phyloP scores from a whole-genome alignment of 169 alveolate genomes.

The Plasmodium billcollinsi region DNA sequence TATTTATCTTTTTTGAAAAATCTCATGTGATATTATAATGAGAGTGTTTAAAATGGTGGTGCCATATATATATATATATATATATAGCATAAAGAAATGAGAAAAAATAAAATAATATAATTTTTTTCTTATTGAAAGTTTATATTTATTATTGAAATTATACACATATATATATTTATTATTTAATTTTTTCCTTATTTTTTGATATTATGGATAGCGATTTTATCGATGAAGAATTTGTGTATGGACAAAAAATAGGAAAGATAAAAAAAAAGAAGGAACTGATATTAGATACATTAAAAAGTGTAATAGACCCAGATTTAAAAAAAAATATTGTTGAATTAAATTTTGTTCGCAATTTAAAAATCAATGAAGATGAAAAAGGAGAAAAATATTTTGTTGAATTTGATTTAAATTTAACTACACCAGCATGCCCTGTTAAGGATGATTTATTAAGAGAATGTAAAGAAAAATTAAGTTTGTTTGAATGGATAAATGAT shows the following conservation, averaged over 20 bases:
- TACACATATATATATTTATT: not conserved
- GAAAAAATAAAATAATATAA: too few relatives aligned
- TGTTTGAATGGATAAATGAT: constrained; percentile 80
- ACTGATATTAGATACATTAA: constrained; percentile 65
- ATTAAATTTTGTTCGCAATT: constrained; percentile 83
- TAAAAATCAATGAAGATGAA: constrained; percentile 76
- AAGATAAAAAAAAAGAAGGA: constrained; percentile 73
- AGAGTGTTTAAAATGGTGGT: too few relatives aligned
- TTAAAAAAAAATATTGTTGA: constrained; percentile 86
- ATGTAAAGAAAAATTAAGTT: constrained; percentile 69
- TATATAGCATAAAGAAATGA: too few relatives aligned
- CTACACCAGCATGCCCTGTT: constrained; percentile 91
- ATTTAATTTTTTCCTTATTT: not conserved
- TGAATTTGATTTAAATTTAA: constrained; percentile 82
- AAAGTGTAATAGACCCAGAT: constrained; percentile 87
- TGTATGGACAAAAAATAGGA: constrained; percentile 32
- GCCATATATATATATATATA: too few relatives aligned
- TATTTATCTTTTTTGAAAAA: too few relatives aligned
- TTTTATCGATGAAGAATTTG: constrained; percentile 69
- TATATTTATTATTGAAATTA: not conserved
- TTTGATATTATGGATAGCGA: constrained; percentile 58
- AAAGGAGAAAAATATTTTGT: constrained; percentile 64
- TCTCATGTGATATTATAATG: too few relatives aligned
- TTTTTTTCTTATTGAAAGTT: too few relatives aligned
- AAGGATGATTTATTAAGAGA: constrained; percentile 80